Conservation (phyloP, 768 basidiomycete genomes). For the Lyophyllum atratum region DNA sequence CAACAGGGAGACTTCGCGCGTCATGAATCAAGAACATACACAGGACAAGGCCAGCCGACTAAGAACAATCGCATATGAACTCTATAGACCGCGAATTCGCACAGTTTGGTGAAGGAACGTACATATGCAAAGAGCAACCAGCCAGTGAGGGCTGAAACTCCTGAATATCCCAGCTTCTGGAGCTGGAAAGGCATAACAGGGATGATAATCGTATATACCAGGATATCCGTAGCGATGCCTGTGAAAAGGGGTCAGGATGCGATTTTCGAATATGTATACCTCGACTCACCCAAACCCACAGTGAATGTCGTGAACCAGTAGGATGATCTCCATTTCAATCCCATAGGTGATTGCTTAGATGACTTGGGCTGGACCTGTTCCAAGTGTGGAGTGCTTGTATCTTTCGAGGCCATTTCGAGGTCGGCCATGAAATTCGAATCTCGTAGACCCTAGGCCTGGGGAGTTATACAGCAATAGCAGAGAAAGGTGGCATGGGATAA, state of each 20-base stretch:
- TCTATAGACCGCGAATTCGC: not conserved
- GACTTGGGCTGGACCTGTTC: not conserved
- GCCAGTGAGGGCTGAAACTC: conserved; percentile 52
- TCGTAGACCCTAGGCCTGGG: too few relatives aligned
- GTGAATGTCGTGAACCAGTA: conserved; percentile 56
- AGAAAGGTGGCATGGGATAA: too few relatives aligned
- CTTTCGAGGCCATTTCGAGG: not conserved
- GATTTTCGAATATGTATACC: not conserved
- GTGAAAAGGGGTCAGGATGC: not conserved
- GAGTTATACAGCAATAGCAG: too few relatives aligned
- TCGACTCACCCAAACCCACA: conserved; percentile 48
- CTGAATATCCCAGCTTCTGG: conserved; percentile 43
- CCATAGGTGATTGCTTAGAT: conserved; percentile 33
- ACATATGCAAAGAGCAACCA: conserved; percentile 67
- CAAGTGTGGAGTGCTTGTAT: not conserved
- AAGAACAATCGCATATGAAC: conserved; percentile 1
- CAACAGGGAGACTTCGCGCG: not conserved
- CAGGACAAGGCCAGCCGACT: conserved; percentile 59
- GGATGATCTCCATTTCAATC: conserved; percentile 59
- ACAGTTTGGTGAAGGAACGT: conserved; percentile 19
- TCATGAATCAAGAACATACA: conserved; percentile 36
- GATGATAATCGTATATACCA: conserved; percentile 64
- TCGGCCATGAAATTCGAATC: not conserved
- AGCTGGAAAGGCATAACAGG: conserved; percentile 69
- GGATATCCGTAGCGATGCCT: conserved; percentile 52